Base-by-base conservation (phyloP, 768 basidiomycete species). In the Phanerochaete sordida region DNA sequence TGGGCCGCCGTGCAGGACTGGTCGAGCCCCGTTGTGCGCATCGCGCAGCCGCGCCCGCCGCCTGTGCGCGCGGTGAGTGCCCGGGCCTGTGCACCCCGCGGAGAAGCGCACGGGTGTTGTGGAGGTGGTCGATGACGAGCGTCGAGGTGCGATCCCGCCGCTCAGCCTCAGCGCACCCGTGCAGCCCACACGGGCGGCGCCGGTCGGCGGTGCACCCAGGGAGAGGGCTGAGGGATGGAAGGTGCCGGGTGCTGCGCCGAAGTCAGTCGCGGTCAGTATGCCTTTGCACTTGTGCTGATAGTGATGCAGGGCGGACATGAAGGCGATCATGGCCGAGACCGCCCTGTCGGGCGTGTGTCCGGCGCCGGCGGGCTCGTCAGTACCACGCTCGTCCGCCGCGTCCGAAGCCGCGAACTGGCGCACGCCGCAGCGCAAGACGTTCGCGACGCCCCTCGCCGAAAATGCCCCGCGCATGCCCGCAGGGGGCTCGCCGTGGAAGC, bases 1-100 rank as follows among this genome's bases (percentile, higher is more conserved):
- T 98, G 92, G 91, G 72, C 96, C 19, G 81, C 76, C 1, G 53
- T 73, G 37, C 83, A 90, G 66, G 91, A 93, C 67, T 76, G 91
- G 44, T 88, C 91, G 0, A 72, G 71, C 44, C 80, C 83, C 0
- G 76, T 90, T 50, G 69, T 81, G 9, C 77, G 60, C 37, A 48
- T 9, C 33, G 37, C n/a, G 47, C 28, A 46, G 47, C 39, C 44
- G 23, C 24, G 33, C 37, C 35, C 0, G 71, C 68, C 61, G 43
- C 57, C n/a, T 2, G 58, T n/a, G 53, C 63, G 21, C 61, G 62
- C 65, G 64, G 21, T 1, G 16, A 35, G 35, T 8, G 6, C 31
- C 5, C 53, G 52, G 1, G n/a, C 31, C n/a, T 2, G 31, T 30
- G 35, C 49, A 50, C 23, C 39, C 58, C 21, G 24, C 33, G 37